Percentiles rank a stretch among this genome's conserved stretches.
Conservation (phyloP, 306 rosid species). For the Begonia peltatifolia region DNA sequence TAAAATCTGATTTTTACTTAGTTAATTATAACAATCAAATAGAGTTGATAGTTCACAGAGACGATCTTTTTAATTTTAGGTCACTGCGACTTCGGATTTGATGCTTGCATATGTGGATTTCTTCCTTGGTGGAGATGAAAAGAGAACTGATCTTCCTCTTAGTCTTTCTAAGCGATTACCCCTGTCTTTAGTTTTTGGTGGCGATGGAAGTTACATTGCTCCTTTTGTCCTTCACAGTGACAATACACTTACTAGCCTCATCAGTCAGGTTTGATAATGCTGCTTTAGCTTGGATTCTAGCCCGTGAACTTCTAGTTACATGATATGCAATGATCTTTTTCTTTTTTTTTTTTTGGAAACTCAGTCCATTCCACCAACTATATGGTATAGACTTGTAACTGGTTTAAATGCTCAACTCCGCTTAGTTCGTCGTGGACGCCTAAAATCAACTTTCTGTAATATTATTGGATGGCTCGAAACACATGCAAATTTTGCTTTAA, state of each 20-base stretch:
- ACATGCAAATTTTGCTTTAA: conserved; percentile 52
- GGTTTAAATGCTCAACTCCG: conserved; percentile 91
- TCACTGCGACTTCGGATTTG: conserved; percentile 78
- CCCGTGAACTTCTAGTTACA: conserved; percentile 2
- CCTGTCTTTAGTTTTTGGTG: conserved; percentile 73
- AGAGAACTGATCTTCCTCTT: conserved; percentile 69
- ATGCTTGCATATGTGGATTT: conserved; percentile 90
- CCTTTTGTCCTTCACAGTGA: conserved; percentile 78
- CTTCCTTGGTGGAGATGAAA: conserved; percentile 96
- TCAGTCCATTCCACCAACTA: conserved; percentile 79
- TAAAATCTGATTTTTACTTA: too few species aligned
- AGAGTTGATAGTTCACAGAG: not conserved
- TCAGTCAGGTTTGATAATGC: conserved; percentile 64
- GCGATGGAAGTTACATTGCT: conserved; percentile 90
- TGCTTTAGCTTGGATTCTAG: not conserved
- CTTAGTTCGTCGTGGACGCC: conserved; percentile 58
- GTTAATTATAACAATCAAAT: not conserved
- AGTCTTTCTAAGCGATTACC: conserved; percentile 77
- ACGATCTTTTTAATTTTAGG: conserved; percentile 25
- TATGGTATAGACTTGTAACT: conserved; percentile 93
- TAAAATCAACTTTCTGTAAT: conserved; percentile 44
- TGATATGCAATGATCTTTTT: conserved; percentile 5
- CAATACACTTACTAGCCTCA: conserved; percentile 73
- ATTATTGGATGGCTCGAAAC: conserved; percentile 67
- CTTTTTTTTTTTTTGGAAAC: conserved; percentile 11